These are phyloP conservation scores for Spathaspora arborariae DNA, from an alignment of 805 yeast species.

Conservation along the genomic window DNA sequence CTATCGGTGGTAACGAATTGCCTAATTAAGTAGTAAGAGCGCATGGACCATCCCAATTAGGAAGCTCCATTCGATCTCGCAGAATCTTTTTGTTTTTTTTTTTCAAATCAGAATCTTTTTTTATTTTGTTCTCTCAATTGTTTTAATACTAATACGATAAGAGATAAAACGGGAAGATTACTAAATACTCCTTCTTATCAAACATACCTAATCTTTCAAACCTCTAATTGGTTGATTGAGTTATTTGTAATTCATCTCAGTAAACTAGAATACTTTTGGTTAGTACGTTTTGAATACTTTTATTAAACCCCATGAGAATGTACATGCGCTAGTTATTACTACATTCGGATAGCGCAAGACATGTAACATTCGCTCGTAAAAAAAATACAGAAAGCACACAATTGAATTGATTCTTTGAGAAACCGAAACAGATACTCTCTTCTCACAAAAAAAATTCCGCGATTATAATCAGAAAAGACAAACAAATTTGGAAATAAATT, in stretches of 20 bases:
- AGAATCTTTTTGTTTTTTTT: neutral
- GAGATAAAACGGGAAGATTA: neutral
- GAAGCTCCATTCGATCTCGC: neutral
- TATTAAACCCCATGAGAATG: too few relatives aligned
- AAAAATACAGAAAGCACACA: neutral
- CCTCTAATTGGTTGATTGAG: neutral
- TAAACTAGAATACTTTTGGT: too few relatives aligned
- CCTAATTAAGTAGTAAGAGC: neutral
- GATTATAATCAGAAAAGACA: neutral
- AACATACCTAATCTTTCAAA: neutral
- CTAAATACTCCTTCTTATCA: neutral
- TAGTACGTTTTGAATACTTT: too few relatives aligned
- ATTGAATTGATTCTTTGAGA: neutral
- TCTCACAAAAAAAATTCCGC: neutral
- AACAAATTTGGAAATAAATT: neutral
- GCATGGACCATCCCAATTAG: slow-evolving; percentile 1
- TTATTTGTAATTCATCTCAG: neutral
- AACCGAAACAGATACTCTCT: neutral
- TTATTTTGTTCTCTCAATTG: neutral
- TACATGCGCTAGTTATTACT: neutral
- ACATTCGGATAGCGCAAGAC: neutral
- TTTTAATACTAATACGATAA: neutral
- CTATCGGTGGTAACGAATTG: neutral
- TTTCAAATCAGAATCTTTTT: neutral
- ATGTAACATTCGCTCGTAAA: neutral